Evolutionary conservation across 2,329 filamentous ascomycete genomes (phyloP).

Genomic region (Colletotrichum caudatum): DNA sequence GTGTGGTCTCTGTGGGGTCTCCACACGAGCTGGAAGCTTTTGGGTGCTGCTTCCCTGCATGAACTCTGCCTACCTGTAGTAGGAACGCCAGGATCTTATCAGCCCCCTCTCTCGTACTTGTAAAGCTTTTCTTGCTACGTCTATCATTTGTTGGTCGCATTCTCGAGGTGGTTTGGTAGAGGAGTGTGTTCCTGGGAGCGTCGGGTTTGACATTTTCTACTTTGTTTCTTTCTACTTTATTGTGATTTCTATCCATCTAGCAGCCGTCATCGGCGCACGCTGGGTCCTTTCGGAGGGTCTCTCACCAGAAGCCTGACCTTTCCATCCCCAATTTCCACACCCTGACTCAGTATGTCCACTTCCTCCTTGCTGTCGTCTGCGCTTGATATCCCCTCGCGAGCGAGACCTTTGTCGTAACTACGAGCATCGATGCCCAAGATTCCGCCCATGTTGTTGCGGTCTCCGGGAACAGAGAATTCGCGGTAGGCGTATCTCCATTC

Average conservation of each 20-base stretch:
- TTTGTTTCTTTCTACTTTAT: slow-evolving; percentile 34
- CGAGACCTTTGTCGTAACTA: slow-evolving; percentile 73
- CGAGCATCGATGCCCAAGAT: slow-evolving; percentile 76
- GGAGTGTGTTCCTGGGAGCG: slow-evolving; percentile 12
- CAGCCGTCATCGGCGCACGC: slow-evolving; percentile 57
- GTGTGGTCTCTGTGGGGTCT: slow-evolving; percentile 26
- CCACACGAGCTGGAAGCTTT: slow-evolving; percentile 37
- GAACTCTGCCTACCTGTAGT: slow-evolving; percentile 2
- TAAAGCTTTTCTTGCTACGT: neutral
- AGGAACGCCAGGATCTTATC: neutral
- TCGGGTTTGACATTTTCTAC: slow-evolving; percentile 28
- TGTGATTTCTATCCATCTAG: slow-evolving; percentile 41
- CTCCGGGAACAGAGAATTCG: slow-evolving; percentile 96
- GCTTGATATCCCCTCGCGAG: slow-evolving; percentile 57
- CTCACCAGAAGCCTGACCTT: slow-evolving; percentile 75
- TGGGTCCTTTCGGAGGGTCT: slow-evolving; percentile 69
- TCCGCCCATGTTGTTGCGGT: slow-evolving; percentile 84
- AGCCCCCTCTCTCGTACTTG: neutral
- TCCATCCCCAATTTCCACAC: slow-evolving; percentile 75
- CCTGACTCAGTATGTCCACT: slow-evolving; percentile 71
- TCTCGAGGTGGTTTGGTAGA: neutral
- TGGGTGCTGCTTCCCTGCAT: slow-evolving; percentile 37
- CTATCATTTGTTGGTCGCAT: neutral
- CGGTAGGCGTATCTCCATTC: slow-evolving; percentile 97
- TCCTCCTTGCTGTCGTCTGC: slow-evolving; percentile 58